Evolutionary conservation across 176 grass and related monocot genomes (phyloP), one percentile per base, ranked within the genome.

Genomic region (Carex kokanica): DNA sequence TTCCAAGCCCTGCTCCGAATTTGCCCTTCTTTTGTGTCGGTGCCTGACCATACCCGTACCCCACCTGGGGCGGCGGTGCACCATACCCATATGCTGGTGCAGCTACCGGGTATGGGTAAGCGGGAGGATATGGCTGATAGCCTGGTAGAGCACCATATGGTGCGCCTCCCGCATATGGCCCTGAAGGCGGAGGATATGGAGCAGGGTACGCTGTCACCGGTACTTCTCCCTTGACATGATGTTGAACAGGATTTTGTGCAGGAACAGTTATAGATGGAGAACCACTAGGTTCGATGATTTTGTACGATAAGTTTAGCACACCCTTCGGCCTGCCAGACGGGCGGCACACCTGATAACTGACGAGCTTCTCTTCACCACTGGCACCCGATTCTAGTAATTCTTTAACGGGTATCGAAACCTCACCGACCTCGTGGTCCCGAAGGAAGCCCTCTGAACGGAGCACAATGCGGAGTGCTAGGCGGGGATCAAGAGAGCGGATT

Each of bases 311-410:
- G 84, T 90, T 90, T 38, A 93, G 81, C 20, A 88, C 84, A 61
- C 95, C 95, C 23, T 90, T 87, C 16, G 87, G 53, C 64, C 90
- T 90, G 9, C 90, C 92, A 11, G 90, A 91, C 0, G 85, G 92
- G 1, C 89, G 82, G 29, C 92, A 84, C 7, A 97, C 92, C 81
- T 97, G 92, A 71, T 92, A 97, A 75, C 90, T 94, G 2, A 79
- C 86, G 3, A 90, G 83, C 88, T 83, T 90, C 6, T 67, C 14
- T 8, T 65, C 79, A 1, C 27, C 78, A 2, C 9, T 52, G 0
- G 54, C 25, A 57, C 77, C 17, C 2, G 83, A 67, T 21, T 86
- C 43, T 0, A 97, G 38, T 54, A 94, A 89, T n/a, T 94, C 88
- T 13, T 64, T 82, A 49, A 98, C 29, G 0, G 92, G 90, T 51